Evolutionary conservation across 2,329 filamentous ascomycete genomes (phyloP), one percentile per base, ranked within the genome.

Genomic region (Fusarium sp.): DNA sequence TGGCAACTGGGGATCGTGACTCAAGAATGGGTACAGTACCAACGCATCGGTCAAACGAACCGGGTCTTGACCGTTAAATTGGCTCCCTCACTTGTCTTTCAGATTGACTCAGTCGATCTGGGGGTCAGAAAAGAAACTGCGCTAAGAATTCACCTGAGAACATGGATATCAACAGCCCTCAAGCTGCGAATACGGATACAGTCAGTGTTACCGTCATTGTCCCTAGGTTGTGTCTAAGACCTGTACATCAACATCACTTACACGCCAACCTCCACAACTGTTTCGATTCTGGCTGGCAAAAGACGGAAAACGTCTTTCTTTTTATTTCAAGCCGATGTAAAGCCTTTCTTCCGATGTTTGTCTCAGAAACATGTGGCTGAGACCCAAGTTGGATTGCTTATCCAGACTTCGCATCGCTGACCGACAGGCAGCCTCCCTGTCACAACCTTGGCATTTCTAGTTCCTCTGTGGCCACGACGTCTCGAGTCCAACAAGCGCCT

Each of bases 401-500:
- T 72, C 60, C 62, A 60, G 49, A 57, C 55, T 60, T 69, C 60
- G 62, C 60, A 71, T 51, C 65, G 33, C 51, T 59, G 57, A 52
- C 62, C 60, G 69, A 67, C 64, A 73, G 44, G 59, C 63, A 54
- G 54, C 27, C 55, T 62, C 71, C 75, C 66, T 77, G 69, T 55
- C 60, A 51, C 35, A 23, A 35, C 41, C 52, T 61, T 73, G 63
- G 51, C 46, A 48, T 70, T 54, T 48, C 52, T 57, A 54, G 38
- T 63, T 61, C 56, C 52, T 38, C 35, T 39, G 31, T 60, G 39
- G 60, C 41, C 35, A 62, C 64, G 52, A 57, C 60, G 63, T 57
- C 63, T 64, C 64, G 57, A 69, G 66, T 63, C 62, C 52, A 70
- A 63, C 63, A 77, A 76, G 75, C 75, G 66, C 75, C 69, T 66